Percentiles rank a stretch among this genome's conserved stretches.
These are phyloP conservation scores for Amylocystis lapponica DNA, from an alignment of 768 basidiomycete species.

Conservation along the genomic window DNA sequence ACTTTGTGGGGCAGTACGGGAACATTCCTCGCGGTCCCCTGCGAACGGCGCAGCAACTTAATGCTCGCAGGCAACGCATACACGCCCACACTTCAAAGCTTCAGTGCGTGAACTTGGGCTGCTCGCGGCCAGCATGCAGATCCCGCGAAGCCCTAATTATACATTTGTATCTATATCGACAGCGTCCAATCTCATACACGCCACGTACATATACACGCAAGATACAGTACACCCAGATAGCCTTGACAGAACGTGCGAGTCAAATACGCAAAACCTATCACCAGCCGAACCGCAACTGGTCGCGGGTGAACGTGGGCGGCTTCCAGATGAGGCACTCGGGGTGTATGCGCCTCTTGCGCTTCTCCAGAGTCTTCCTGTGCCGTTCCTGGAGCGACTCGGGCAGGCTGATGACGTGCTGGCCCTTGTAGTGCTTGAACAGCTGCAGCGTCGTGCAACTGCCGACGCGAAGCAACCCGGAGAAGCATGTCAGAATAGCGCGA, in stretches of 20 bases:
- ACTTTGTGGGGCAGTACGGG: not conserved
- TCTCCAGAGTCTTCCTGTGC: conserved; percentile 77
- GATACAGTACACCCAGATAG: not conserved
- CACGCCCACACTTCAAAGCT: not conserved
- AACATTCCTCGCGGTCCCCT: not conserved
- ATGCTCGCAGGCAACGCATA: not conserved
- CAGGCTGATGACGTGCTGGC: conserved; percentile 87
- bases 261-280: conserved; percentile 17
- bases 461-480: not conserved
- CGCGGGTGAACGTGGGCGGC: conserved; percentile 88
- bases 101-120: no score
- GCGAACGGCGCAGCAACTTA: not conserved
- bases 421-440: conserved; percentile 94
- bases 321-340: conserved; percentile 86
- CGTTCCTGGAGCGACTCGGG: conserved; percentile 89
- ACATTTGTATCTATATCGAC: conserved; percentile 16
- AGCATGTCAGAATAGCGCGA: no score
- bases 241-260: not conserved
- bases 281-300: conserved; percentile 74
- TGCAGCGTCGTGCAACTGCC: conserved; percentile 87
- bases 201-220: conserved; percentile 1
- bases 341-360: conserved; percentile 73
- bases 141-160: not conserved
- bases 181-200: conserved; percentile 14
- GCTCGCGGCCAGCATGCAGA: no score